Percentiles rank a stretch among this genome's conserved stretches.
phyloP scores from a whole-genome alignment of 108 stramenopile genomes.

The Aurantiochytrium sp. region DNA sequence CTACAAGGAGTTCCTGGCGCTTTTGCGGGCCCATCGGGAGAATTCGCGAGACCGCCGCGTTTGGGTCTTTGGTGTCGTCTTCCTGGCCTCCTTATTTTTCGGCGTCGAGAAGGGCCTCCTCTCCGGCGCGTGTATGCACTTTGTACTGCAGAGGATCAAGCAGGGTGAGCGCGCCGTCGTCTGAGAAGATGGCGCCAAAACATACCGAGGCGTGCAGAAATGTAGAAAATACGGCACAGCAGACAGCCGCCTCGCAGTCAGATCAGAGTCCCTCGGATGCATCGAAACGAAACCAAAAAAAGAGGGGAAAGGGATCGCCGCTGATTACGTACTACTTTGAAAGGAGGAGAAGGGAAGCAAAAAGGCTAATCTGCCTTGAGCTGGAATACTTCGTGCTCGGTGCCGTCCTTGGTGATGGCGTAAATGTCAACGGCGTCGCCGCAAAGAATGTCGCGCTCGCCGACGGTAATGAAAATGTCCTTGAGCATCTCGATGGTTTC shows the following conservation, averaged over 20 bases:
- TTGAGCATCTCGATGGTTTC: conserved; percentile 92
- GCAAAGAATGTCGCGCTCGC: conserved; percentile 94
- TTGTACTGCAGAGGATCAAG: background rate
- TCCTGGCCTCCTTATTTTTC: background rate
- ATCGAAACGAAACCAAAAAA: too few species aligned
- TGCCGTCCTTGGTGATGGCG: conserved; percentile 78
- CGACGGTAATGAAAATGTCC: conserved; percentile 89
- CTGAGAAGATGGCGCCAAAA: background rate
- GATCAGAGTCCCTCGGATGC: too few species aligned
- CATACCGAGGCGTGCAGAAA: too few species aligned
- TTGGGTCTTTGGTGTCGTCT: background rate
- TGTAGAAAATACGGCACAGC: too few species aligned
- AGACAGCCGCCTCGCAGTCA: too few species aligned
- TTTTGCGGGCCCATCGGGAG: background rate
- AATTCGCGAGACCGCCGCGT: background rate
- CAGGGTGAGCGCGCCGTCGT: background rate
- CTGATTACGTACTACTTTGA: too few species aligned
- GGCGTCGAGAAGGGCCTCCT: conserved; percentile 10
- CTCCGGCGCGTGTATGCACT: background rate
- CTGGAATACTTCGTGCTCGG: conserved; percentile 67
- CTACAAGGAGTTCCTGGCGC: background rate
- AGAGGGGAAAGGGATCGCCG: too few species aligned
- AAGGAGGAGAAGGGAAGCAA: background rate
- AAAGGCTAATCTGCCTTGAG: conserved; percentile 82
- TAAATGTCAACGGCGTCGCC: conserved; percentile 92